Evolutionary conservation across 371 early-diverging fungal species (phyloP).

Genomic region (Mucor indicus): DNA sequence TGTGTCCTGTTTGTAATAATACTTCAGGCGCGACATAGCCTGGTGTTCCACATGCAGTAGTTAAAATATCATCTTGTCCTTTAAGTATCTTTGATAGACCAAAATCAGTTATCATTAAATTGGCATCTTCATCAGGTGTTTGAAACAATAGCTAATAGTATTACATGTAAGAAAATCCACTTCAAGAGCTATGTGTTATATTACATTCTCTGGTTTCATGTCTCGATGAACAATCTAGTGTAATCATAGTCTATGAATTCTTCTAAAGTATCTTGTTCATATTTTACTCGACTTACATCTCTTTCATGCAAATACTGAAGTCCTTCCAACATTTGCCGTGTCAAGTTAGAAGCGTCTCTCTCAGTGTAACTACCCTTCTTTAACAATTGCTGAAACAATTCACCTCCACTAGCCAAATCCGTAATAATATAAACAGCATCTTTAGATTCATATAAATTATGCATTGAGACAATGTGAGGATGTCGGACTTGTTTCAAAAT

Average conservation of each 20-base stretch:
- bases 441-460: conserved; percentile 74
- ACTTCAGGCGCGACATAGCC: conserved; percentile 92
- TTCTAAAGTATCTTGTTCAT: neutral
- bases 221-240: conserved; percentile 80
- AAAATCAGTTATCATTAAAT: conserved; percentile 76
- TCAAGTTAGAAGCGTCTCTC: conserved; percentile 62
- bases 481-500: conserved; percentile 78
- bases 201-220: conserved; percentile 79
- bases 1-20: conserved; percentile 64
- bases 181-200: neutral
- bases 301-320: conserved; percentile 77
- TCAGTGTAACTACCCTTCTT: conserved; percentile 78
- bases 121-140: conserved; percentile 47
- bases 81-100: conserved; percentile 77
- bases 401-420: conserved; percentile 85
- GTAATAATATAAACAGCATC: conserved; percentile 82
- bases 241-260: neutral
- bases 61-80: conserved; percentile 59
- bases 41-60: conserved; percentile 84
- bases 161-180: neutral
- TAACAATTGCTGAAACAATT: conserved; percentile 81
- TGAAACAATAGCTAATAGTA: conserved; percentile 53
- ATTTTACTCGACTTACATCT: conserved; percentile 32
- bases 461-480: conserved; percentile 77
- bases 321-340: conserved; percentile 76